A percentile compares a stretch with the other conserved stretches of the same genome.
phyloP scores from a whole-genome alignment of 768 basidiomycete genomes.

The Suillus occidentalis region DNA sequence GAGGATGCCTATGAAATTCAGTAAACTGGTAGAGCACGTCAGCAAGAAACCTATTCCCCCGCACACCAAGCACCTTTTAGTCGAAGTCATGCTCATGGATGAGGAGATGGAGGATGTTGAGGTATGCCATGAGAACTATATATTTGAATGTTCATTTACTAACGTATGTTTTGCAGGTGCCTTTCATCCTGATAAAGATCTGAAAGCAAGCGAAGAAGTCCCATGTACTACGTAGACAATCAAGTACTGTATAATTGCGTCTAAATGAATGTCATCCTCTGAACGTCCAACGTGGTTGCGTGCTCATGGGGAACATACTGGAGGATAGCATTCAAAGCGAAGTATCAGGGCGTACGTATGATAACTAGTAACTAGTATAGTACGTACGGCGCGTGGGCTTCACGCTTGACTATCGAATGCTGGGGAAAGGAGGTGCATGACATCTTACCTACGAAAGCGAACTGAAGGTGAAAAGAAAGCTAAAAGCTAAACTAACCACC shows the following conservation, averaged over 20 bases:
- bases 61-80: constrained; percentile 80
- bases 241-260: constrained; percentile 10
- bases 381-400: not conserved
- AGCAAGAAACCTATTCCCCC: constrained; percentile 92
- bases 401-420: constrained; percentile 10
- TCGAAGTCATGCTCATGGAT: constrained; percentile 93
- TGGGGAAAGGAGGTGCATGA: constrained; percentile 27
- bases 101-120: constrained; percentile 95
- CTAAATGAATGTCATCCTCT: not conserved
- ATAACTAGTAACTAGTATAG: too few species aligned
- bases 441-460: constrained; percentile 46
- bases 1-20: constrained; percentile 86
- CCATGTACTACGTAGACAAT: constrained; percentile 5
- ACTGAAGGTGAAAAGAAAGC: constrained; percentile 24
- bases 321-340: constrained; percentile 1
- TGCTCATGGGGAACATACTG: not conserved
- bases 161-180: constrained; percentile 49
- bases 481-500: constrained; percentile 18
- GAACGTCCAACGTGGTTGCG: not conserved
- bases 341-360: not conserved
- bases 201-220: constrained; percentile 28
- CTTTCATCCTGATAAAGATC: constrained; percentile 77
- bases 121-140: constrained; percentile 38
- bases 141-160: not conserved
- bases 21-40: constrained; percentile 86